A percentile compares a stretch with the other conserved stretches of the same genome.
These are phyloP conservation scores for Mycena belliarum DNA, from an alignment of 768 basidiomycete genomes.

Conservation along the genomic window DNA sequence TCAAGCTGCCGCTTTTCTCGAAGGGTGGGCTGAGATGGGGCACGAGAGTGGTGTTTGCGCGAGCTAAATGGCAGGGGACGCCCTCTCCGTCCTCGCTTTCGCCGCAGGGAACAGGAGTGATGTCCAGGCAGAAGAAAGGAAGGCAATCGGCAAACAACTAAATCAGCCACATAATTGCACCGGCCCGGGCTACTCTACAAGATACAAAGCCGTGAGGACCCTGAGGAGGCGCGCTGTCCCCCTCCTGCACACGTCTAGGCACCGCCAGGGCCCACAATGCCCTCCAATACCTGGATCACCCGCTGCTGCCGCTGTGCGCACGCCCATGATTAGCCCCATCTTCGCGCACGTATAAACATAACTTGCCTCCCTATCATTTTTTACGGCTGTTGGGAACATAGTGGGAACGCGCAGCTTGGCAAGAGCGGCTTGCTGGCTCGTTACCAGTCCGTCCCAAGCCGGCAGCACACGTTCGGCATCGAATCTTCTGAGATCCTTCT, in stretches of 20 bases:
- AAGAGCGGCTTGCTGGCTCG: conserved; percentile 68
- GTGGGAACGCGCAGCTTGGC: conserved; percentile 64
- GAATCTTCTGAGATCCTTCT: conserved; percentile 65
- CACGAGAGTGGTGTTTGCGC: too few species aligned
- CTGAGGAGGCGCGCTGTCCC: too few species aligned
- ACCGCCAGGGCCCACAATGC: conserved; percentile 37
- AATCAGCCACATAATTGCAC: too few species aligned
- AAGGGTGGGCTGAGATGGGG: too few species aligned
- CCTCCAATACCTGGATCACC: conserved; percentile 70
- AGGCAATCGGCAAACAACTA: too few species aligned
- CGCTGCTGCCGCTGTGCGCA: conserved; percentile 60
- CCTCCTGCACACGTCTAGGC: neutral
- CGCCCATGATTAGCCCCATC: neutral
- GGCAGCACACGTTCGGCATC: conserved; percentile 68
- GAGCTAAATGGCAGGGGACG: too few species aligned
- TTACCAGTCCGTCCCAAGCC: conserved; percentile 76
- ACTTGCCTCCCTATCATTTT: conserved; percentile 58
- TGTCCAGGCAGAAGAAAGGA: too few species aligned
- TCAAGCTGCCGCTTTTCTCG: too few species aligned
- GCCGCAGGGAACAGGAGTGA: too few species aligned
- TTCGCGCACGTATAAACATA: neutral
- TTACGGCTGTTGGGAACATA: conserved; percentile 61
- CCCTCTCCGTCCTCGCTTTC: too few species aligned
- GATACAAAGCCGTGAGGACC: too few species aligned
- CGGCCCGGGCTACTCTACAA: too few species aligned